Percentiles rank a stretch among this genome's conserved stretches.
Evolutionary conservation across 306 rosid genomes (phyloP).

Genomic region (Ceratonia siliqua): DNA sequence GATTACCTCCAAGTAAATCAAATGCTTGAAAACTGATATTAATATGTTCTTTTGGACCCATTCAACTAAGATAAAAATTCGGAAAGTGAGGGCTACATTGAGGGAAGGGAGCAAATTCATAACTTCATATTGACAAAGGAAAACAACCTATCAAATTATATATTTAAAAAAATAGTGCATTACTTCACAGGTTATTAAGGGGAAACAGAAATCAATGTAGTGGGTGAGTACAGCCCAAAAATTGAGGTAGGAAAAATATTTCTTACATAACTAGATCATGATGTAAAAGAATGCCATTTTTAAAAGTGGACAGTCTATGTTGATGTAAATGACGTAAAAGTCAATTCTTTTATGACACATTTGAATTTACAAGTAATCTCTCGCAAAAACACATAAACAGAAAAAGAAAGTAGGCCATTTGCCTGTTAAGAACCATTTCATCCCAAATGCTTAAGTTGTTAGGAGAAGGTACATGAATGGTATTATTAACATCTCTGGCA

Average conservation of each 20-base stretch:
- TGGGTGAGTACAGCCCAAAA: background rate
- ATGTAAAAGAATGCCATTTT: background rate
- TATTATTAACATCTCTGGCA: too few species aligned
- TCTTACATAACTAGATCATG: background rate
- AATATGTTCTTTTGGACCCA: background rate
- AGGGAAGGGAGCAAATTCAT: background rate
- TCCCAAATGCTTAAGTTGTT: too few species aligned
- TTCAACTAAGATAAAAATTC: background rate
- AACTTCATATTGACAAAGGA: slow-evolving; percentile 4
- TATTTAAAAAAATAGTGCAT: background rate
- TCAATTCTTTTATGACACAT: background rate
- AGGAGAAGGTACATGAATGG: too few species aligned
- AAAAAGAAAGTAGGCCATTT: background rate
- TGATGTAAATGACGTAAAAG: background rate
- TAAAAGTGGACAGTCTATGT: background rate
- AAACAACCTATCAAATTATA: background rate
- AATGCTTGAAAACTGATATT: background rate
- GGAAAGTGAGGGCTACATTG: background rate
- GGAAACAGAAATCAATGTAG: background rate
- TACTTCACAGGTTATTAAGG: background rate
- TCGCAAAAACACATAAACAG: background rate
- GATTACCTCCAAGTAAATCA: background rate
- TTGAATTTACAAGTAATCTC: background rate
- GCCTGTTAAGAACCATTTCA: too few species aligned
- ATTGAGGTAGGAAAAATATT: background rate